These are phyloP conservation scores for Diplodia corticola DNA, from an alignment of 2,329 filamentous ascomycete genomes.

Conservation along the genomic window DNA sequence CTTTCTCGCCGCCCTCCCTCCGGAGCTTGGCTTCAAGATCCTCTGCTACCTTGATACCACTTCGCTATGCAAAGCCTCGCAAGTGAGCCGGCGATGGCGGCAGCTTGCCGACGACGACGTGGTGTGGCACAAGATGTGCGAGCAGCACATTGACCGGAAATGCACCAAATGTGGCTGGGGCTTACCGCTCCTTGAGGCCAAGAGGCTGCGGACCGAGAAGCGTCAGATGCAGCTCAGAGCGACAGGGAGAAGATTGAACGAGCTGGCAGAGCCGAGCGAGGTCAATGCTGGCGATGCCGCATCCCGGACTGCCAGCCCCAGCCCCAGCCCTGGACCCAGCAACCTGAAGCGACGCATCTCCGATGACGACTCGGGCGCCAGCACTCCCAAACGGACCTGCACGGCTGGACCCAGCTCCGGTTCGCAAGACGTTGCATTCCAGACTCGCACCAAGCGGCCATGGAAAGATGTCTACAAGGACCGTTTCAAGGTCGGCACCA, in stretches of 20 bases:
- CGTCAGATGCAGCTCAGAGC: slow-evolving; percentile 75
- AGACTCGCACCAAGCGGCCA: slow-evolving; percentile 56
- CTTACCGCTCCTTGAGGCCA: slow-evolving; percentile 82
- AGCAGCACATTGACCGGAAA: slow-evolving; percentile 92
- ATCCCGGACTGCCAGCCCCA: slow-evolving; percentile 24
- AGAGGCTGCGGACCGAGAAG: slow-evolving; percentile 82
- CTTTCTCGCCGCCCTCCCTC: slow-evolving; percentile 83
- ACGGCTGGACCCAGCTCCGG: slow-evolving; percentile 23
- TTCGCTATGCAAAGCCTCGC: slow-evolving; percentile 91
- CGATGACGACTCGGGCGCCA: slow-evolving; percentile 27
- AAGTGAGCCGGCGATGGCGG: slow-evolving; percentile 88
- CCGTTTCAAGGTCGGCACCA: slow-evolving; percentile 90
- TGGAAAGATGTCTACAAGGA: slow-evolving; percentile 99
- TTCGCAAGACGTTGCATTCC: slow-evolving; percentile 45
- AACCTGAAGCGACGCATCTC: slow-evolving; percentile 35
- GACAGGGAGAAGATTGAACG: slow-evolving; percentile 57
- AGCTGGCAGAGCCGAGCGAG: slow-evolving; percentile 48
- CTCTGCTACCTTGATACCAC: slow-evolving; percentile 90
- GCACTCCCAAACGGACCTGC: slow-evolving; percentile 37
- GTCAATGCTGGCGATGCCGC: slow-evolving; percentile 10
- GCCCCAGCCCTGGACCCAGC: slow-evolving; percentile 26
- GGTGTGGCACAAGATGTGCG: slow-evolving; percentile 98
- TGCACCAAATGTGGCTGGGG: slow-evolving; percentile 97
- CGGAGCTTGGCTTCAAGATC: slow-evolving; percentile 91
- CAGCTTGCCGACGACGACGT: slow-evolving; percentile 93